A percentile compares a stretch with the other conserved stretches of the same genome.
These are phyloP conservation scores for Colletotrichum somersetense DNA, from an alignment of 2,329 filamentous ascomycete genomes.

Conservation along the genomic window DNA sequence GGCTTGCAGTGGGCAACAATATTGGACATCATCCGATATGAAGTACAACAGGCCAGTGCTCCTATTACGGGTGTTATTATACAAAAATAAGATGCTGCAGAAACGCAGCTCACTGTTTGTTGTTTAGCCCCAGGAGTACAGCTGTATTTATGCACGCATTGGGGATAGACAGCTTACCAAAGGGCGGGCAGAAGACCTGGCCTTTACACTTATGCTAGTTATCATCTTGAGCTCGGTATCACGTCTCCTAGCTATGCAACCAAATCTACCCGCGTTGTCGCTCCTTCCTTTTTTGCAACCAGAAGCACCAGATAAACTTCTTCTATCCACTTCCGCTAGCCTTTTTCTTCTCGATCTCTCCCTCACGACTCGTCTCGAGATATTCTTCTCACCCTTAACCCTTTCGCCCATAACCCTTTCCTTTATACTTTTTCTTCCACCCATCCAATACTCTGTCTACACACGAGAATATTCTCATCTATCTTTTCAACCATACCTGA, in stretches of 20 bases:
- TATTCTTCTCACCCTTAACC: not conserved
- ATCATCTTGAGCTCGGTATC: not conserved
- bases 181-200: not conserved
- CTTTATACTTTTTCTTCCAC: not conserved
- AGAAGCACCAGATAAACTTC: not conserved
- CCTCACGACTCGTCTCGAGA: not conserved
- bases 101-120: not conserved
- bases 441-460: not conserved
- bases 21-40: not conserved
- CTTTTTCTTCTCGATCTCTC: not conserved
- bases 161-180: not conserved
- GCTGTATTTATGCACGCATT: too few species aligned
- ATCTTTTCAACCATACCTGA: not conserved
- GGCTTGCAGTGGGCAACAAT: not conserved
- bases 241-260: not conserved
- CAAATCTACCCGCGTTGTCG: not conserved
- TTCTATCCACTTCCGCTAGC: not conserved
- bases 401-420: not conserved
- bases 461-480: not conserved
- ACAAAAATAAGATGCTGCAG: not conserved
- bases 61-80: not conserved
- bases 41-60: not conserved
- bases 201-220: not conserved
- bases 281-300: conserved; percentile 10
- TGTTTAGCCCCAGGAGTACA: not conserved